Percentiles rank a stretch among this genome's conserved stretches.
phyloP scores from a whole-genome alignment of 1,139 yeast species.

The Candida gigantensis region DNA sequence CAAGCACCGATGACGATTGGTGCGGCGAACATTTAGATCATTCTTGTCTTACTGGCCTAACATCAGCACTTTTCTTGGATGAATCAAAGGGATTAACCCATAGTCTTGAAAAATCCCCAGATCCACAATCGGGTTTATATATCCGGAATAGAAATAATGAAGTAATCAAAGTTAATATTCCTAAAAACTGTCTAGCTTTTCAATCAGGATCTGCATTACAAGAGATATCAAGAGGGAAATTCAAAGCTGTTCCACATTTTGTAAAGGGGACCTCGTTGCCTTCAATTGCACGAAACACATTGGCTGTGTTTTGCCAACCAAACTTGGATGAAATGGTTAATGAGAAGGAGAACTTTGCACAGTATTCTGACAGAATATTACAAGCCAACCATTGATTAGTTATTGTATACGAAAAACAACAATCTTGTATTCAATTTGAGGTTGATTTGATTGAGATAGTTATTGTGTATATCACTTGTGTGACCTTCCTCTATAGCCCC shows the following conservation, averaged over 20 bases:
- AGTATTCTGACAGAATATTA: slow-evolving; percentile 44
- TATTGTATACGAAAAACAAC: background rate
- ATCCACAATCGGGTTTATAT: slow-evolving; percentile 53
- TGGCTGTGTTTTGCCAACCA: slow-evolving; percentile 69
- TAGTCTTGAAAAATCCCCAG: slow-evolving; percentile 38
- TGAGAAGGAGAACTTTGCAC: slow-evolving; percentile 48
- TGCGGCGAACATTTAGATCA: slow-evolving; percentile 70
- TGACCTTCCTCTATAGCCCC: too few relatives aligned
- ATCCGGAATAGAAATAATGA: slow-evolving; percentile 50
- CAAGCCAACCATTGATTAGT: slow-evolving; percentile 26
- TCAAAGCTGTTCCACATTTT: slow-evolving; percentile 64
- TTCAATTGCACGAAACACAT: slow-evolving; percentile 51
- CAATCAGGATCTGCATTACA: slow-evolving; percentile 67
- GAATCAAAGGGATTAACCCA: slow-evolving; percentile 28
- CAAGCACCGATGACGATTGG: slow-evolving; percentile 43
- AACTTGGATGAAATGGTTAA: slow-evolving; percentile 52
- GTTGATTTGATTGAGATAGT: too few relatives aligned
- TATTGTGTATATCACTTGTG: too few relatives aligned
- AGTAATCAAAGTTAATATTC: slow-evolving; percentile 54
- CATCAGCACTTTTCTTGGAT: slow-evolving; percentile 56
- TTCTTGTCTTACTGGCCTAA: slow-evolving; percentile 61
- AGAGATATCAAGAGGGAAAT: slow-evolving; percentile 49
- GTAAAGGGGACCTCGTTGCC: slow-evolving; percentile 46
- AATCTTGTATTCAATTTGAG: too few relatives aligned
- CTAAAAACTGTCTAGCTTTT: slow-evolving; percentile 57